A percentile compares a stretch with the other conserved stretches of the same genome.
phyloP scores from a whole-genome alignment of 352 stramenopile species.

The Phytophthora chlamydospora region DNA sequence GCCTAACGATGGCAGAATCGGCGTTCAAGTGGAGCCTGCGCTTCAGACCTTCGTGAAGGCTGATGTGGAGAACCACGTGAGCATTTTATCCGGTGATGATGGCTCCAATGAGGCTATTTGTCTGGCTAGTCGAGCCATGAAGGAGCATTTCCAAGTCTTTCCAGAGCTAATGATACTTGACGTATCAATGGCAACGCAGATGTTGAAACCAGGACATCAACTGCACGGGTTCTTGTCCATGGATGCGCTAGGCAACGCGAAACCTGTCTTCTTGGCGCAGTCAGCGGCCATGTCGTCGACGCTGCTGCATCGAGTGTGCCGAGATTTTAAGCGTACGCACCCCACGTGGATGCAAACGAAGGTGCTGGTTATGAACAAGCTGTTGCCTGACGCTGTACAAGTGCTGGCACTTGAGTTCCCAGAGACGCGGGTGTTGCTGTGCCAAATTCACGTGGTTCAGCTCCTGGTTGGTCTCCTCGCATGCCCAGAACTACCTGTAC shows the following conservation, averaged over 20 bases:
- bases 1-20: neutral
- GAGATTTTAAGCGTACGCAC: constrained; percentile 80
- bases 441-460: constrained; percentile 78
- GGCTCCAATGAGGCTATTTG: constrained; percentile 79
- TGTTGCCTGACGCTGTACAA: constrained; percentile 59
- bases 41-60: constrained; percentile 75
- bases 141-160: constrained; percentile 73
- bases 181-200: constrained; percentile 19
- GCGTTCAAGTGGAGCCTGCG: constrained; percentile 52
- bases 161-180: constrained; percentile 66
- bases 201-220: constrained; percentile 27
- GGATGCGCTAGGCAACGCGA: constrained; percentile 70
- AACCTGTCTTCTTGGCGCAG: constrained; percentile 64
- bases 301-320: constrained; percentile 64
- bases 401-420: constrained; percentile 67
- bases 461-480: constrained; percentile 56
- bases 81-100: constrained; percentile 71
- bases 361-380: constrained; percentile 68
- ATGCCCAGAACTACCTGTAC: neutral
- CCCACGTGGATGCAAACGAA: constrained; percentile 66
- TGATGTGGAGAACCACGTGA: constrained; percentile 78
- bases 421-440: constrained; percentile 58
- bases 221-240: constrained; percentile 74
- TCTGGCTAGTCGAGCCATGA: constrained; percentile 74
- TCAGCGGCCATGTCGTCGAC: constrained; percentile 55